These are phyloP conservation scores for Paraphaeosphaeria sporulosa DNA, from an alignment of 2,329 filamentous ascomycete genomes.

Conservation along the genomic window DNA sequence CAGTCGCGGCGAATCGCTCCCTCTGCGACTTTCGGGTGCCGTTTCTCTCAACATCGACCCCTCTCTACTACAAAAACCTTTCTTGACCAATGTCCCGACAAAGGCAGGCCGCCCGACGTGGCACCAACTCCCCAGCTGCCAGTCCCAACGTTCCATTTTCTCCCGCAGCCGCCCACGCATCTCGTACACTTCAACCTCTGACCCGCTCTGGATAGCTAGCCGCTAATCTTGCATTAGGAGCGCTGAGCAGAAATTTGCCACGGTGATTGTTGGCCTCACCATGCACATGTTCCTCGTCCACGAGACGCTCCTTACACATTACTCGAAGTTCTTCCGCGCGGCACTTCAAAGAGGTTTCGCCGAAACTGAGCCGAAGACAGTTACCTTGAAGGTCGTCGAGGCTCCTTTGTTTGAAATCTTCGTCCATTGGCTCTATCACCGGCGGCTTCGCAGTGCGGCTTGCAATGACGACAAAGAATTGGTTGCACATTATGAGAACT, in stretches of 20 bases:
- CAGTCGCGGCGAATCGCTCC: neutral
- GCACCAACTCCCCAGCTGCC: neutral
- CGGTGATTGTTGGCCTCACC: constrained; percentile 11
- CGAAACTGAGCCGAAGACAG: constrained; percentile 21
- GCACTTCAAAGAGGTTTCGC: constrained; percentile 18
- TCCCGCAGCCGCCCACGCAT: neutral
- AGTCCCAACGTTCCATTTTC: too few species aligned
- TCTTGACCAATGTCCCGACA: neutral
- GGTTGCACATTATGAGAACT: neutral
- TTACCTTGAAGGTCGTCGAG: constrained; percentile 33
- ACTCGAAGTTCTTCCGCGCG: constrained; percentile 26
- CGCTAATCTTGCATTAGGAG: neutral
- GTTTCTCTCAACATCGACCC: neutral
- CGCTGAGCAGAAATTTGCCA: constrained; percentile 2
- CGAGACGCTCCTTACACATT: constrained; percentile 19
- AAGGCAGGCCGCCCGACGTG: neutral
- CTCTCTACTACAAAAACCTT: neutral
- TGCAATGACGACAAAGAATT: constrained; percentile 2
- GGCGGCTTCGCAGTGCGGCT: constrained; percentile 4
- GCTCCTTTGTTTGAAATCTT: constrained; percentile 31
- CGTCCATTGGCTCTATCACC: constrained; percentile 33
- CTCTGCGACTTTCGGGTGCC: neutral
- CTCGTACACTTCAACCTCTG: neutral
- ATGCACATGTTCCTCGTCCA: constrained; percentile 12
- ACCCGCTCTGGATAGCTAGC: too few species aligned